Base-by-base conservation (phyloP, 176 grass and related monocot species). In the Carex littledalei region DNA sequence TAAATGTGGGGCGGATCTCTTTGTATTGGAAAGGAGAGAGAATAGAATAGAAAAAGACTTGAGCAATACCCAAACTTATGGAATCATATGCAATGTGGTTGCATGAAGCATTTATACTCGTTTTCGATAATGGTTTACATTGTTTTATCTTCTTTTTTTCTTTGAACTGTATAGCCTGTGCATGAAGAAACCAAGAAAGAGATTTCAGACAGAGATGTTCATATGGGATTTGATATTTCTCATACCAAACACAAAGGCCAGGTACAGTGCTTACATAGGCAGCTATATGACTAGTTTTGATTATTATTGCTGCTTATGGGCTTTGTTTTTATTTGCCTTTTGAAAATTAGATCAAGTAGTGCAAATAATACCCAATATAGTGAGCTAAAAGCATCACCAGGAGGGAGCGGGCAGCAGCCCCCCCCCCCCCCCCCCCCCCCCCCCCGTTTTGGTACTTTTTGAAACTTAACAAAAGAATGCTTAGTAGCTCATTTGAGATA, bases 221-320 rank as follows among this genome's bases (percentile, higher is more conserved):
- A 89, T 60, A 95, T 96, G 97, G 93, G 97, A 84, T 99, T 99
- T 61, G 93, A 99, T 77, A 91, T 99, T 84, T 83, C 93, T 84
- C 87, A 50, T 32, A 99, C 88, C 69, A 94, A 87, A 75, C 97
- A 99, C 84, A 96, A 80, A 52, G 97, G 97, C 84, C 93, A 95
- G 97, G 97, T 99, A 90, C 61, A 14, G 74, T 29, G 75, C 37
- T 26, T 84, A 67, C 32, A 69, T 75, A 54, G 67, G 17, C 80
- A 76, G 74, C 49, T 79, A 68, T 56, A 31, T 84, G n/a, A 63
- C 29, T 84, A 41, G 37, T 81, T 80, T 60, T 80, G 32, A 35
- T 80, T 20, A 62, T 20, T 24, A 64, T 20, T 49, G 34, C 32
- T 26, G 16, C 16, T 81, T 81, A 21, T 81, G 17, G 39, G 10